Evolutionary conservation across 2,329 filamentous ascomycete genomes (phyloP).

Genomic region (Botrytis pseudocinerea): DNA sequence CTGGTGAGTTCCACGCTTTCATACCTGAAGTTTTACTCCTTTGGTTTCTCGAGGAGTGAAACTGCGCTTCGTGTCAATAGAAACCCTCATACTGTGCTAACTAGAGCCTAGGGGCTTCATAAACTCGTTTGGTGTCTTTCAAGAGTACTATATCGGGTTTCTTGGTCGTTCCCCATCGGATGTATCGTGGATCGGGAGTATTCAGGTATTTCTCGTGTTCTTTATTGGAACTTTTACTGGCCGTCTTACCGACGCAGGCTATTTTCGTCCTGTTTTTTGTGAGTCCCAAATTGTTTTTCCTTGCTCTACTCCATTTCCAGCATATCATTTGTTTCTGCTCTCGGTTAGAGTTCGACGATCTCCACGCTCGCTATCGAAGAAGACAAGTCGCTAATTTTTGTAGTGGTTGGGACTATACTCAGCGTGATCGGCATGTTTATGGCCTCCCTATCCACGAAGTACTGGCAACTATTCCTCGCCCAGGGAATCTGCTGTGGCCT

Average conservation of each 20-base stretch:
- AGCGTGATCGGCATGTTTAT: background rate
- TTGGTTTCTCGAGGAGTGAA: background rate
- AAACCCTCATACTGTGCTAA: background rate
- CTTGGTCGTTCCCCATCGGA: background rate
- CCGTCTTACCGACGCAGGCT: background rate
- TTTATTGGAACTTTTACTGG: background rate
- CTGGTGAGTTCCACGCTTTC: background rate
- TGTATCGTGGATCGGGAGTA: background rate
- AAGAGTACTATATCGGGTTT: background rate
- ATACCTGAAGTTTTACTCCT: background rate
- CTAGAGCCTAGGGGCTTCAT: background rate
- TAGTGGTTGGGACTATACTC: background rate
- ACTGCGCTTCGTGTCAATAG: background rate
- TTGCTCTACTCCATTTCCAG: background rate
- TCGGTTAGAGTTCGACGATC: background rate
- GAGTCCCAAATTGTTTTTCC: background rate
- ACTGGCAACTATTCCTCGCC: background rate
- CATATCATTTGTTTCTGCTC: background rate
- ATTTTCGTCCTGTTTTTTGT: background rate
- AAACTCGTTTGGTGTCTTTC: background rate
- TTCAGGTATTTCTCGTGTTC: background rate
- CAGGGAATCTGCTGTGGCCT: background rate
- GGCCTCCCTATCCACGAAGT: background rate
- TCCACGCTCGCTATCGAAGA: background rate
- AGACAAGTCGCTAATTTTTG: background rate